Evolutionary conservation across 2,329 filamentous ascomycete species (phyloP).

Genomic region (Sclerotinia spermophila): DNA sequence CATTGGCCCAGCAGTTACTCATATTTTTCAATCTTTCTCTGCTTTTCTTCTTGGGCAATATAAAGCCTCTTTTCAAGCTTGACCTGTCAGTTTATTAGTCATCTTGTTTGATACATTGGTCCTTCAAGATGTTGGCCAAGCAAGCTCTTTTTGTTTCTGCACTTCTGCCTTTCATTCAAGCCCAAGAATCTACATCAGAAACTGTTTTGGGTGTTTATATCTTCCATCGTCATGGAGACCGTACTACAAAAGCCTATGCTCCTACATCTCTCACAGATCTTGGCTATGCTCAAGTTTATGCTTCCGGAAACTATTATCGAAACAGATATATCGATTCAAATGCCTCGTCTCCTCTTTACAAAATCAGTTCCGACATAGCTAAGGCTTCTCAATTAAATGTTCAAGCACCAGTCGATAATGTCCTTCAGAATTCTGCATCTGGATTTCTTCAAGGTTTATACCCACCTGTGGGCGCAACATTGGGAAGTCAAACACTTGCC

Average conservation of each 20-base stretch:
- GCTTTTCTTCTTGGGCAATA: background rate
- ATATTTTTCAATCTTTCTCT: background rate
- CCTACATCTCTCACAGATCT: slow-evolving; percentile 73
- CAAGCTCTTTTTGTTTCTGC: slow-evolving; percentile 42
- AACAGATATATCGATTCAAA: slow-evolving; percentile 65
- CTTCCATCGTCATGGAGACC: slow-evolving; percentile 87
- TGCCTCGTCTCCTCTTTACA: slow-evolving; percentile 57
- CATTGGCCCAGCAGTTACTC: background rate
- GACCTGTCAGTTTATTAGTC: background rate
- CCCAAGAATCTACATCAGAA: slow-evolving; percentile 36
- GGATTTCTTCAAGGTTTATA: slow-evolving; percentile 85
- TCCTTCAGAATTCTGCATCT: slow-evolving; percentile 75
- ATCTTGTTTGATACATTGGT: background rate
- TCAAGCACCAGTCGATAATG: slow-evolving; percentile 68
- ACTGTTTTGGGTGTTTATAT: slow-evolving; percentile 69
- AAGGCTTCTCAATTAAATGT: slow-evolving; percentile 67
- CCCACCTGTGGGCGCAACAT: slow-evolving; percentile 61
- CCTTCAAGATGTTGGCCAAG: slow-evolving; percentile 37
- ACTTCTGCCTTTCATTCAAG: slow-evolving; percentile 38
- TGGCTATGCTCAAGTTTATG: slow-evolving; percentile 72
- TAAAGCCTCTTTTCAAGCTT: background rate
- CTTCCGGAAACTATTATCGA: slow-evolving; percentile 72
- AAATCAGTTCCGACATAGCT: slow-evolving; percentile 63
- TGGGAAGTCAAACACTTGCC: slow-evolving; percentile 58
- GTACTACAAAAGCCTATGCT: slow-evolving; percentile 71